phyloP scores from a whole-genome alignment of 2,329 filamentous ascomycete species.

The Diaporthe capsici region DNA sequence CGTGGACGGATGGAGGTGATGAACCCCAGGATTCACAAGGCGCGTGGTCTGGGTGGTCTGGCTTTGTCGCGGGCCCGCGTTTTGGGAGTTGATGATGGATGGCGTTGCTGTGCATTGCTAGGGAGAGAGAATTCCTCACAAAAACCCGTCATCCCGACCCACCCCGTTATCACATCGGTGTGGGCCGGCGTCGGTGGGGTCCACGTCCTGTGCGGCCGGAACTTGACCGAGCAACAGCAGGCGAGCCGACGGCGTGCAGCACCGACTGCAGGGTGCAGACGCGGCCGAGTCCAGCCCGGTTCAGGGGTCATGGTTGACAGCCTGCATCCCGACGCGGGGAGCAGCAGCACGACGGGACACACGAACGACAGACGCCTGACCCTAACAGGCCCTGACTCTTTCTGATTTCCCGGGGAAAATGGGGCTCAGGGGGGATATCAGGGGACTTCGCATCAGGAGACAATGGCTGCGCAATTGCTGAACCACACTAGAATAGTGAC shows the following conservation, averaged over 20 bases:
- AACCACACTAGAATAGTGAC: neutral
- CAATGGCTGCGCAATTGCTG: neutral
- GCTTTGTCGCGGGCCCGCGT: constrained; percentile 28
- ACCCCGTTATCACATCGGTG: constrained; percentile 39
- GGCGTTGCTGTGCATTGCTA: constrained; percentile 26
- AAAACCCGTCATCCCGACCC: constrained; percentile 34
- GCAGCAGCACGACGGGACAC: neutral
- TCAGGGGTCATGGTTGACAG: constrained; percentile 17
- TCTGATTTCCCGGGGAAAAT: constrained; percentile 18
- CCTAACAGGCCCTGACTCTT: neutral
- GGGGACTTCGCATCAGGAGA: neutral
- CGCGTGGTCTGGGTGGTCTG: constrained; percentile 37
- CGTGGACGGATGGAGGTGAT: constrained; percentile 6
- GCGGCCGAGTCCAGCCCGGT: constrained; percentile 12
- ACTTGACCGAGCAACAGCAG: constrained; percentile 32
- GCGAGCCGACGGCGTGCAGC: neutral
- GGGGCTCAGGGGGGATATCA: constrained; percentile 5
- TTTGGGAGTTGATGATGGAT: neutral
- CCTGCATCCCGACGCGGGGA: constrained; percentile 18
- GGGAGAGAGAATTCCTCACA: constrained; percentile 25
- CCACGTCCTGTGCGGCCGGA: constrained; percentile 24
- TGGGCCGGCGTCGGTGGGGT: constrained; percentile 15
- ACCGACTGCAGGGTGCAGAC: neutral
- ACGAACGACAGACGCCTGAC: neutral
- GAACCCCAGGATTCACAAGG: constrained; percentile 34